Evolutionary conservation across 352 stramenopile genomes (phyloP).

Genomic region (Saprolegnia diclina): DNA sequence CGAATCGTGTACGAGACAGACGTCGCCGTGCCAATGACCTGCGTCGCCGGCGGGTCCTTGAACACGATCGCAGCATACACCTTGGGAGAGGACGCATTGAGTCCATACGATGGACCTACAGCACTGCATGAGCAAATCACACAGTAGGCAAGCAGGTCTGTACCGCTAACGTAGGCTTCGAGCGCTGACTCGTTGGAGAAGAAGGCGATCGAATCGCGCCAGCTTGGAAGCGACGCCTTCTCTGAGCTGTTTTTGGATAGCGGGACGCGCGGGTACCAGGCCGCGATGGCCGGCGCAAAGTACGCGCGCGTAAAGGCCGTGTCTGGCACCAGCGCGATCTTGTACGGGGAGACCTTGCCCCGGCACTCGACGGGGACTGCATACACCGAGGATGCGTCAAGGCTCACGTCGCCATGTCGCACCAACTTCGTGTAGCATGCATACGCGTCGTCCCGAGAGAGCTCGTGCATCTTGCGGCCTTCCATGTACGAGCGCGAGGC

Average conservation of each 20-base stretch:
- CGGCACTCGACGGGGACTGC: constrained; percentile 42
- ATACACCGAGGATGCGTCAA: constrained; percentile 35
- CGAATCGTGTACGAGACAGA: constrained; percentile 57
- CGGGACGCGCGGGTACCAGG: constrained; percentile 52
- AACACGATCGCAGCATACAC: constrained; percentile 68
- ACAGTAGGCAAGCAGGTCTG: neutral
- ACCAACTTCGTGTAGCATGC: constrained; percentile 45
- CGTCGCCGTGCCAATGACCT: constrained; percentile 34
- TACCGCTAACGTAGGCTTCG: constrained; percentile 46
- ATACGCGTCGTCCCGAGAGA: constrained; percentile 37
- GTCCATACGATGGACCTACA: constrained; percentile 39
- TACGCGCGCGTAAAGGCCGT: constrained; percentile 58
- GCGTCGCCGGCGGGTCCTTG: constrained; percentile 37
- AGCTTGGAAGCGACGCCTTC: constrained; percentile 33
- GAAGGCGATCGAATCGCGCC: constrained; percentile 49
- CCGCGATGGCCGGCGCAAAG: constrained; percentile 39
- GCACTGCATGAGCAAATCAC: neutral
- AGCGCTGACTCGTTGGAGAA: constrained; percentile 50
- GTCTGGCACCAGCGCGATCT: constrained; percentile 62
- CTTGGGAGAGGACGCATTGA: constrained; percentile 43
- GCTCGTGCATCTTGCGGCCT: constrained; percentile 40
- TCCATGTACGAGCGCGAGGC: constrained; percentile 44
- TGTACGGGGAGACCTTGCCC: constrained; percentile 61
- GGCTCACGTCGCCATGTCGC: constrained; percentile 48
- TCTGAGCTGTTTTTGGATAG: constrained; percentile 30